Conservation (phyloP, 192 early-diverging fungal genomes). For the Backusella circina region DNA sequence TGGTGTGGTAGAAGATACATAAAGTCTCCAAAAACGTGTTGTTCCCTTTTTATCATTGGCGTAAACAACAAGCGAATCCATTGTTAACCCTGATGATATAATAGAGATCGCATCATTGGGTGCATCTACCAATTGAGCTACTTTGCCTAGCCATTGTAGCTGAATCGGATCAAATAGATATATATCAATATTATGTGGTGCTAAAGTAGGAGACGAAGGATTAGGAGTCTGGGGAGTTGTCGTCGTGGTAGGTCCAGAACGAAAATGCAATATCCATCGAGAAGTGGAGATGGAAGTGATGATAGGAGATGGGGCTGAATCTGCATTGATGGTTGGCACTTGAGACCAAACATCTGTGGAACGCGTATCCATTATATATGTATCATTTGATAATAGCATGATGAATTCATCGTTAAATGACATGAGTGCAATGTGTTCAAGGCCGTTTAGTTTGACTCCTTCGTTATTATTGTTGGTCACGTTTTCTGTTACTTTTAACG, state of each 20-base stretch:
- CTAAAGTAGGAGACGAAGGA: neutral
- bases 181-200: neutral
- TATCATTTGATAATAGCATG: neutral
- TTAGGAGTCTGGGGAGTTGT: neutral
- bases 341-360: neutral
- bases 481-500: neutral
- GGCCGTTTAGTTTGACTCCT: neutral
- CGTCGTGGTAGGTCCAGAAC: neutral
- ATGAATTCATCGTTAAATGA: neutral
- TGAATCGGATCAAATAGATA: neutral
- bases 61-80: neutral
- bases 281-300: neutral
- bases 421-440: neutral
- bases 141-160: neutral
- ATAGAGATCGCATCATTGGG: neutral
- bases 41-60: neutral
- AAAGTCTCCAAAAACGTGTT: neutral
- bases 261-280: slow-evolving; percentile 7
- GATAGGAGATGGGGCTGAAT: neutral
- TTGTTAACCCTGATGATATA: neutral
- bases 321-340: neutral
- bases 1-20: neutral
- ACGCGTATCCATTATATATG: slow-evolving; percentile 2
- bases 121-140: neutral
- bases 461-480: neutral